These are phyloP conservation scores for Phaeosphaeria sp. DNA, from an alignment of 2,329 filamentous ascomycete species.

Conservation along the genomic window DNA sequence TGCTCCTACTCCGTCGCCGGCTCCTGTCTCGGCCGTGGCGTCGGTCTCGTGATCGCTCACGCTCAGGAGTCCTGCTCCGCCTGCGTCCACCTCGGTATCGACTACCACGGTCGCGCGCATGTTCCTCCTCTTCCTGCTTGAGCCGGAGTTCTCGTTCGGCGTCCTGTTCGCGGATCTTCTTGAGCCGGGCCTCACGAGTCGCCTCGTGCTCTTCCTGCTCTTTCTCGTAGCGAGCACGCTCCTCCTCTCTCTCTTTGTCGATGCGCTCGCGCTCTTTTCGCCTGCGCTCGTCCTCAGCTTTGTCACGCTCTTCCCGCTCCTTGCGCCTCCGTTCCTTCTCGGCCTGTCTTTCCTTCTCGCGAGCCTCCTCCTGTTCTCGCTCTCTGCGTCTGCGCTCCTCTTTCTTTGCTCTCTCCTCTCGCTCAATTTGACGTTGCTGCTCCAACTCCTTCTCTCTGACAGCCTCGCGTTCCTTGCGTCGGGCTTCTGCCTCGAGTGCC, in stretches of 20 bases:
- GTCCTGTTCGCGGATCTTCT: slow-evolving; percentile 45
- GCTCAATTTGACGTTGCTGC: slow-evolving; percentile 64
- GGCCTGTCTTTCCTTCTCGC: slow-evolving; percentile 55
- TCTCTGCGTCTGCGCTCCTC: slow-evolving; percentile 60
- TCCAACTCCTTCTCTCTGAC: slow-evolving; percentile 67
- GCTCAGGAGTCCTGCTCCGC: slow-evolving; percentile 35
- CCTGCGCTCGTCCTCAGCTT: slow-evolving; percentile 40
- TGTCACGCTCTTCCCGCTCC: slow-evolving; percentile 39
- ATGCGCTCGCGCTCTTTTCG: slow-evolving; percentile 37
- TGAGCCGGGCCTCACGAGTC: slow-evolving; percentile 53
- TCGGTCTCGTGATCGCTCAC: slow-evolving; percentile 27
- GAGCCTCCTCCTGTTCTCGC: slow-evolving; percentile 53
- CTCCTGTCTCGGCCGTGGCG: slow-evolving; percentile 33
- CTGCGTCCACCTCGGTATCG: slow-evolving; percentile 37
- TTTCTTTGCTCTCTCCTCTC: slow-evolving; percentile 63
- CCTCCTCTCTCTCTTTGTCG: slow-evolving; percentile 57
- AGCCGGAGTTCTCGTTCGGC: slow-evolving; percentile 43
- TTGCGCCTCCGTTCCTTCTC: slow-evolving; percentile 52
- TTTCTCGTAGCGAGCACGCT: slow-evolving; percentile 56
- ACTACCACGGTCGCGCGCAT: slow-evolving; percentile 57
- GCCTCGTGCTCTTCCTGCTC: slow-evolving; percentile 51
- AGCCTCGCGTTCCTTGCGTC: slow-evolving; percentile 66
- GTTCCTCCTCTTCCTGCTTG: slow-evolving; percentile 61
- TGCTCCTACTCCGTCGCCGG: slow-evolving; percentile 28
- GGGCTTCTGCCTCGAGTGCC: slow-evolving; percentile 68